Evolutionary conservation across 1,284 basidiomycete species (phyloP), one percentile per base, ranked within the genome.

Genomic region (Apiotrichum akiyoshidainum): DNA sequence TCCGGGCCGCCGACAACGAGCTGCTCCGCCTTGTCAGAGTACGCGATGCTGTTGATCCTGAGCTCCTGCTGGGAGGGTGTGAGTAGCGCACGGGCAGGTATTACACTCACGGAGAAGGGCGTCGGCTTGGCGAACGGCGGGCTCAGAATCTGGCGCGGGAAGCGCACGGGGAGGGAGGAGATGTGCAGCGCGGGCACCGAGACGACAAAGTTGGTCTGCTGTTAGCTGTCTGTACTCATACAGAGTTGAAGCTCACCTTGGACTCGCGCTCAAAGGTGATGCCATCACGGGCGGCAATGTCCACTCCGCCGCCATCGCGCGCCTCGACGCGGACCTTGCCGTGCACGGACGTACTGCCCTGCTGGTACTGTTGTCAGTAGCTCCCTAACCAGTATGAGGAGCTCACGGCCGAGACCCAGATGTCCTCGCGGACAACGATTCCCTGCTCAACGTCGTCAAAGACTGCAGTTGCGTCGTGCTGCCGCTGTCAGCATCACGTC

Each of bases 391-490:
- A 19, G 31, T 12, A 10, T 2, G 17, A 13, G 11, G 31, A 5
- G 66, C 77, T 61, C 46, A 78, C 77, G 11, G 65, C 72, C 10
- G 76, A 78, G 13, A 78, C 57, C 75, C 75, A 78, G 19, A 78
- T 67, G 62, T 76, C 70, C 59, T 78, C 77, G 16, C 62, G 56
- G 7, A 54, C 13, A 0, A 77, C 71, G 2, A 71, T 65, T 0
- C 68, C 69, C 55, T 78, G 77, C 46, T 69, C 70, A n/a, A 78
- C 70, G 63, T 78, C 75, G 46, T 77, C 77, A 50, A 77, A 75
- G 5, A 77, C 77, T 13, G 71, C 59, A 19, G 73, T 57, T 1
- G 77, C 69, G 59, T 78, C 76, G 54, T 74, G 77, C 77, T 78
- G 55, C 5, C 17, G 55, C 58, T 33, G 57, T 64, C 41, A 64